Evolutionary conservation across 148 eudicot species (phyloP).

Genomic region (Spergularia marina): DNA sequence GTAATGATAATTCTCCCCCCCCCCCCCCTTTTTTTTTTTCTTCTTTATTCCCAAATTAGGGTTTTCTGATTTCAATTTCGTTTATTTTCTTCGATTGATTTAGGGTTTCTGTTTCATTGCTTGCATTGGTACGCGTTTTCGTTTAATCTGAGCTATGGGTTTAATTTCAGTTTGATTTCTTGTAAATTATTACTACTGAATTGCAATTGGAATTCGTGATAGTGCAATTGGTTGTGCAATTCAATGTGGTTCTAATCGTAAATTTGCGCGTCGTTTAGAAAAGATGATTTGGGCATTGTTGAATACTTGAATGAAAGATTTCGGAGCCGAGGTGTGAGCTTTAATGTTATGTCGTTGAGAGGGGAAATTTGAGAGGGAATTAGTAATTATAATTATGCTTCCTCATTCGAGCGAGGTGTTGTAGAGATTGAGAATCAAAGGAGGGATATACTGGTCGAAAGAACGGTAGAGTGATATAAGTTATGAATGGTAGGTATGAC

Average conservation of each 20-base stretch:
- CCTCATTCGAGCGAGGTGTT: neutral
- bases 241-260: neutral
- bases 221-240: neutral
- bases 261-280: neutral
- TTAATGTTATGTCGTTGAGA: neutral
- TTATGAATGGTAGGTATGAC: too few relatives aligned
- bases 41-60: neutral
- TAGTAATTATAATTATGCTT: neutral
- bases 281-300: neutral
- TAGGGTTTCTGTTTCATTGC: neutral
- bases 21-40: neutral
- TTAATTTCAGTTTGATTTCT: neutral
- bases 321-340: neutral
- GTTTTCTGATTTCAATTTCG: neutral
- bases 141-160: neutral
- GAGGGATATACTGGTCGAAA: too few relatives aligned
- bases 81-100: neutral
- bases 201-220: neutral
- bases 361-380: neutral
- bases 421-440: too few relatives aligned
- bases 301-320: neutral
- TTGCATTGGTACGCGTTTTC: neutral
- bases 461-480: too few relatives aligned
- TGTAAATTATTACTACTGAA: neutral
- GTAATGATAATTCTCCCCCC: constrained; percentile 28